phyloP scores from a whole-genome alignment of 441 rosid genomes.

The Aleurites moluccanus region DNA sequence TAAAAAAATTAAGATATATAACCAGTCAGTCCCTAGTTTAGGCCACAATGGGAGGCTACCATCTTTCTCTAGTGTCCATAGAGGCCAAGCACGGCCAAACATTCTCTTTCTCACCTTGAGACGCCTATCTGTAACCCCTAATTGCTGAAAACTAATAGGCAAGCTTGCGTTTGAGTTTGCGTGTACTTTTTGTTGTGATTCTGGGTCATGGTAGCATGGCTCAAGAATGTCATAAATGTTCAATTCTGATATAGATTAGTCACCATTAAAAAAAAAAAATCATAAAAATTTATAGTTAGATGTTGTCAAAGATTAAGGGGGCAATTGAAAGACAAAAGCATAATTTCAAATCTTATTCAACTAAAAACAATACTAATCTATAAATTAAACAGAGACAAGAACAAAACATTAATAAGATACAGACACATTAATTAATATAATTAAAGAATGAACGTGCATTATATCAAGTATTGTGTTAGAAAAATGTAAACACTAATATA shows the following conservation, averaged over 20 bases:
- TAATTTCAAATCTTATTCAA: background rate
- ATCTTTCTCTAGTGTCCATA: slow-evolving; percentile 31
- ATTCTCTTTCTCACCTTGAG: slow-evolving; percentile 52
- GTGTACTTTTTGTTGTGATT: background rate
- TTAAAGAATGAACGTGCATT: too few species aligned
- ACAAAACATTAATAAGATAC: too few species aligned
- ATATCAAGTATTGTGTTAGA: too few species aligned
- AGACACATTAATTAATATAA: too few species aligned
- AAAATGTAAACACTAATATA: too few species aligned
- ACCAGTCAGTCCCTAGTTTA: slow-evolving; percentile 7
- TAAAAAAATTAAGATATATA: too few species aligned
- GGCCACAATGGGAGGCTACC: slow-evolving; percentile 49
- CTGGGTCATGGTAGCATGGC: slow-evolving; percentile 49
- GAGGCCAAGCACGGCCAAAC: slow-evolving; percentile 74
- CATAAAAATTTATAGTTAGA: background rate
- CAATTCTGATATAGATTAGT: slow-evolving; percentile 33
- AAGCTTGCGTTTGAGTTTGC: slow-evolving; percentile 30
- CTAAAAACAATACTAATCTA: too few species aligned
- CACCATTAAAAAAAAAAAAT: background rate
- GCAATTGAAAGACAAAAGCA: too few species aligned
- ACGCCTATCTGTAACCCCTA: slow-evolving; percentile 47
- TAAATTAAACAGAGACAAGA: too few species aligned
- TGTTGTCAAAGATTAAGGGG: background rate
- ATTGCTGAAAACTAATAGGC: slow-evolving; percentile 46
- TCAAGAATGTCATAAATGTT: slow-evolving; percentile 52